These are phyloP conservation scores for Penicillium corylophilum DNA, from an alignment of 2,329 filamentous ascomycete species.

Conservation along the genomic window DNA sequence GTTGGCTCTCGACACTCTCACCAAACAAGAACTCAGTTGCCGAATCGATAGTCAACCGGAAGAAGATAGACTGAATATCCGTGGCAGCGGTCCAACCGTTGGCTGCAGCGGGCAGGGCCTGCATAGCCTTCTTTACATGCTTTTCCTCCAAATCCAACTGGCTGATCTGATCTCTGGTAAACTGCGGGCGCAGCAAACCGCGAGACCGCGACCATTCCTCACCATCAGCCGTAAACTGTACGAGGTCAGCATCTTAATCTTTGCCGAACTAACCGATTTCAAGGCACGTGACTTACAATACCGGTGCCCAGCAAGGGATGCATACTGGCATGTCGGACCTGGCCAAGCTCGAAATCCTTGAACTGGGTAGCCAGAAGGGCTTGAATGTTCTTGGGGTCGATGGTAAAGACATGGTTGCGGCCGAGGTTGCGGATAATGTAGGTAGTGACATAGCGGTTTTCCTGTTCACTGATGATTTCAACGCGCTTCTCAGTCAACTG, in stretches of 20 bases:
- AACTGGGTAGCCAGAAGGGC: conserved; percentile 83
- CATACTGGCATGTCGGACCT: conserved; percentile 65
- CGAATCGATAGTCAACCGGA: conserved; percentile 80
- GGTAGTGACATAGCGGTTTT: conserved; percentile 28
- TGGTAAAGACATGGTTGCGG: conserved; percentile 28
- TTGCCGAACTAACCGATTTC: not conserved
- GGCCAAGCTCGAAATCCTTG: conserved; percentile 76
- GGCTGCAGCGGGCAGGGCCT: conserved; percentile 61
- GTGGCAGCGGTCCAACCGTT: conserved; percentile 52
- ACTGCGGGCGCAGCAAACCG: conserved; percentile 81
- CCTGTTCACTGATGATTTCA: conserved; percentile 19
- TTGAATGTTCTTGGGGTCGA: conserved; percentile 67
- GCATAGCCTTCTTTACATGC: conserved; percentile 73
- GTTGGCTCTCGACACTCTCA: conserved; percentile 62
- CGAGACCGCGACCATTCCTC: conserved; percentile 74
- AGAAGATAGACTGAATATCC: conserved; percentile 75
- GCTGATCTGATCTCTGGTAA: conserved; percentile 78
- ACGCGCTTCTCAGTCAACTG: conserved; percentile 20
- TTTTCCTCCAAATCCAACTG: conserved; percentile 79
- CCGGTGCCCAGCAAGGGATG: conserved; percentile 41
- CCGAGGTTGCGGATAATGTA: conserved; percentile 26
- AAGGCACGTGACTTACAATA: conserved; percentile 40
- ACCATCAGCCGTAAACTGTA: conserved; percentile 66
- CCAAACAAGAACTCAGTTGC: conserved; percentile 86
- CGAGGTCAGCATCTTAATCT: not conserved